Evolutionary conservation across 805 yeast species (phyloP), one percentile per base, ranked within the genome.

Genomic region (Jamesozyma jinghongensis): DNA sequence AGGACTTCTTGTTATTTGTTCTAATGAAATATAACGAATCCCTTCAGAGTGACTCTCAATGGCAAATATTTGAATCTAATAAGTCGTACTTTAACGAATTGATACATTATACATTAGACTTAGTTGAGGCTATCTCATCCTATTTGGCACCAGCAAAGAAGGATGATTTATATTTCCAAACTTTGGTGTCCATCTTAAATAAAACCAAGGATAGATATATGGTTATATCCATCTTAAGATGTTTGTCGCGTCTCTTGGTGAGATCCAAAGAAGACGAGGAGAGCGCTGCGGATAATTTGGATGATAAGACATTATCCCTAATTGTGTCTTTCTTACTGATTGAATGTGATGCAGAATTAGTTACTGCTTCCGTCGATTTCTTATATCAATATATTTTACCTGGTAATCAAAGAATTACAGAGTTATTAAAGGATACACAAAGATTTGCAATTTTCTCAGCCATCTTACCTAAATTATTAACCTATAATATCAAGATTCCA

Each of bases 61-160:
- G 56, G 46, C 50, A 53, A 30, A 35, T 56, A 3, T 60, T 43
- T 45, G 50, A 53, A 17, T 51, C 59, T 5, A 63, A 67, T 44
- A 49, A 63, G 34, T 56, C 67, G 7, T 51, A 64, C 35, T 62
- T 63, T 37, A 71, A 70, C 40, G 96, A 87, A 56, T 63, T 81
- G 20, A 65, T 79, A 34, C 73, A 70, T 42, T 84, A 85, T 57
- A 65, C 79, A 12, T 61, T 85, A 39, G 98, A 92, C 59, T 73
- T 87, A 26, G 73, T 85, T 46, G 97, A 92, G 57, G 79, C 88
- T 2, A 74, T 87, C 26, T 77, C 90, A 3, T 81, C 95, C 33
- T 85, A 85, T 59, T 70, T 83, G 49, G 77, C 87, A 3, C 88
- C 92, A 25, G 82, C 81, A 20, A 70, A 76, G 19, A 71, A 76